phyloP scores from a whole-genome alignment of 805 yeast genomes.

The Maudiozyma saulgeensis region DNA sequence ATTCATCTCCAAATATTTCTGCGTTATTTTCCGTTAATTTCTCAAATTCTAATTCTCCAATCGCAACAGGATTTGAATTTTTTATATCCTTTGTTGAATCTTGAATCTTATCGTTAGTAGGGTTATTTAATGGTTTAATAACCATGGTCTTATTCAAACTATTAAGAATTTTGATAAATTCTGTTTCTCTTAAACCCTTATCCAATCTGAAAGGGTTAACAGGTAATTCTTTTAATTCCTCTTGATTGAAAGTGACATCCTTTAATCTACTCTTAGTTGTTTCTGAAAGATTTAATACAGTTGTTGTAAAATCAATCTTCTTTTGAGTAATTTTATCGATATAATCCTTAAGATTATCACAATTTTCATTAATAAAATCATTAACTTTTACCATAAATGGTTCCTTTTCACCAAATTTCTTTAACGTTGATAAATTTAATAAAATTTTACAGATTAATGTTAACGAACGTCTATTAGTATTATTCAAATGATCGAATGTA shows the following conservation, averaged over 20 bases:
- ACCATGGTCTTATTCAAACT: neutral
- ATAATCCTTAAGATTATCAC: constrained; percentile 53
- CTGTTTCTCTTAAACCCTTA: constrained; percentile 50
- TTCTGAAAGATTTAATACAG: constrained; percentile 45
- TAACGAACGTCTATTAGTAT: constrained; percentile 63
- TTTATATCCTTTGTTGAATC: neutral
- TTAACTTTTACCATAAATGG: constrained; percentile 70
- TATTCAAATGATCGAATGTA: constrained; percentile 59
- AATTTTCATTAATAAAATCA: constrained; percentile 48
- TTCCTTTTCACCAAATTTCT: constrained; percentile 71
- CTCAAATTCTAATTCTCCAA: constrained; percentile 28
- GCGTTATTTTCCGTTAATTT: constrained; percentile 24
- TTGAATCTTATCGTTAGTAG: neutral
- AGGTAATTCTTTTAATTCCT: constrained; percentile 49
- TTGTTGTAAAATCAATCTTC: constrained; percentile 55
- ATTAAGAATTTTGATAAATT: constrained; percentile 35
- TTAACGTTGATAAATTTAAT: constrained; percentile 70
- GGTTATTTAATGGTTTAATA: too few species aligned
- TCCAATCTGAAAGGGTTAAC: constrained; percentile 62
- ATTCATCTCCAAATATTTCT: constrained; percentile 25
- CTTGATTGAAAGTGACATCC: constrained; percentile 36
- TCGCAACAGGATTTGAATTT: constrained; percentile 4
- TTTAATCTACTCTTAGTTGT: constrained; percentile 36
- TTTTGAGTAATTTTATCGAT: constrained; percentile 63
- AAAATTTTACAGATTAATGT: constrained; percentile 74